Conservation (phyloP, 2,329 filamentous ascomycete species). For the Ascochyta clinopodiicola region DNA sequence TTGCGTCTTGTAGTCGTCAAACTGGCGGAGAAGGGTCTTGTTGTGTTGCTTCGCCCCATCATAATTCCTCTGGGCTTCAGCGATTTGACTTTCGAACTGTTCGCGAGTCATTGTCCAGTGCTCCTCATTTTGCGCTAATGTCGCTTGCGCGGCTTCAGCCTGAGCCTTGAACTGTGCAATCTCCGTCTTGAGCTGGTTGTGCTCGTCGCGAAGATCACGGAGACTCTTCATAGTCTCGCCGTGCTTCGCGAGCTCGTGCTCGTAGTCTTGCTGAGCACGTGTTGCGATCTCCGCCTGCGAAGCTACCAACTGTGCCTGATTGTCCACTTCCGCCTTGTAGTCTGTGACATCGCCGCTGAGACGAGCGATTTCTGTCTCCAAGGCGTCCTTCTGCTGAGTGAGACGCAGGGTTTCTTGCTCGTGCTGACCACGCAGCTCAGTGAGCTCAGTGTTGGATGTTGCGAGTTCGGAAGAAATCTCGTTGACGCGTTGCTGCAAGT, state of each 20-base stretch:
- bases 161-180: constrained; percentile 77
- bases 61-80: constrained; percentile 77
- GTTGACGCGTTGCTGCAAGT: constrained; percentile 82
- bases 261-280: constrained; percentile 93
- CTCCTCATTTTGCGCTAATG: constrained; percentile 78
- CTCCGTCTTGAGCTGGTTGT: constrained; percentile 82
- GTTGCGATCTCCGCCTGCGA: constrained; percentile 92
- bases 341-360: constrained; percentile 85
- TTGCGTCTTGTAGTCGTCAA: constrained; percentile 82
- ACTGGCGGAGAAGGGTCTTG: constrained; percentile 84
- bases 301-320: constrained; percentile 89
- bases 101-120: constrained; percentile 87
- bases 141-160: constrained; percentile 82
- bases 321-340: constrained; percentile 78
- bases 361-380: constrained; percentile 79
- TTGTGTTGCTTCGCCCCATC: constrained; percentile 91
- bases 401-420: constrained; percentile 73
- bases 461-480: constrained; percentile 84
- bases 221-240: constrained; percentile 90
- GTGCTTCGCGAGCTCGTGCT: constrained; percentile 92
- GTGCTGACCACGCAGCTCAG: constrained; percentile 78
- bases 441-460: constrained; percentile 82
- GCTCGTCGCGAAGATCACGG: constrained; percentile 77
- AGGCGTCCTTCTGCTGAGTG: constrained; percentile 80
- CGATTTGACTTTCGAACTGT: constrained; percentile 82